Conservation (phyloP, 495 filamentous ascomycete species). For the Talaromyces wortmannii region DNA sequence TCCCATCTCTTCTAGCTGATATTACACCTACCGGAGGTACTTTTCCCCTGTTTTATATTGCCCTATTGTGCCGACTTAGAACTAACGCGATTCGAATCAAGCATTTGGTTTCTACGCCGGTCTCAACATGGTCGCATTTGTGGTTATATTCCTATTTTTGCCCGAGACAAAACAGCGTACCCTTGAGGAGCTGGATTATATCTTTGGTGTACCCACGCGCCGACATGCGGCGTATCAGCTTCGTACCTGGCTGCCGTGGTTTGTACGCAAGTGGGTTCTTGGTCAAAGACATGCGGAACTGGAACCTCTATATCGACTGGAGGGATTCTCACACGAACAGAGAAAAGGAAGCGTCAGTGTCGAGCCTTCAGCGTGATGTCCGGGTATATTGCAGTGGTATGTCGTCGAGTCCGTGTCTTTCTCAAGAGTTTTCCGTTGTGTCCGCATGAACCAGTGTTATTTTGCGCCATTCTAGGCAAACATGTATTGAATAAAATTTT, state of each 20-base stretch:
- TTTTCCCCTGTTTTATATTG: no score
- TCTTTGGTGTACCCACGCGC: constrained; percentile 4
- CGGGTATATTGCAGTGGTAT: no score
- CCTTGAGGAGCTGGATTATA: constrained; percentile 37
- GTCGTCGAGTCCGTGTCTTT: no score
- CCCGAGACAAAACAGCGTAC: constrained; percentile 53
- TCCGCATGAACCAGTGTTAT: no score
- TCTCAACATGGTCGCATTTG: constrained; percentile 20
- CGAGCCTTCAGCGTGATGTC: not conserved
- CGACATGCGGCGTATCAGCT: not conserved
- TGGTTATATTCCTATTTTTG: constrained; percentile 51
- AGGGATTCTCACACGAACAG: not conserved
- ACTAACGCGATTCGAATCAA: no score
- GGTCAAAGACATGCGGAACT: not conserved
- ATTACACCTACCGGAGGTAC: no score
- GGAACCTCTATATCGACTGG: not conserved
- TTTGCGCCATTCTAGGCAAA: no score
- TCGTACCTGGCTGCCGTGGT: not conserved
- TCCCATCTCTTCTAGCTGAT: no score
- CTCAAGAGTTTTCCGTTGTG: no score
- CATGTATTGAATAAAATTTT: no score
- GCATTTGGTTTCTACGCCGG: no score
- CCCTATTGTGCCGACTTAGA: no score
- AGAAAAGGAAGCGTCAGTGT: not conserved
- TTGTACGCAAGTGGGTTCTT: not conserved